Evolutionary conservation across 1,284 basidiomycete genomes (phyloP), one percentile per base, ranked within the genome.

Genomic region (Porphyrellus sp.): DNA sequence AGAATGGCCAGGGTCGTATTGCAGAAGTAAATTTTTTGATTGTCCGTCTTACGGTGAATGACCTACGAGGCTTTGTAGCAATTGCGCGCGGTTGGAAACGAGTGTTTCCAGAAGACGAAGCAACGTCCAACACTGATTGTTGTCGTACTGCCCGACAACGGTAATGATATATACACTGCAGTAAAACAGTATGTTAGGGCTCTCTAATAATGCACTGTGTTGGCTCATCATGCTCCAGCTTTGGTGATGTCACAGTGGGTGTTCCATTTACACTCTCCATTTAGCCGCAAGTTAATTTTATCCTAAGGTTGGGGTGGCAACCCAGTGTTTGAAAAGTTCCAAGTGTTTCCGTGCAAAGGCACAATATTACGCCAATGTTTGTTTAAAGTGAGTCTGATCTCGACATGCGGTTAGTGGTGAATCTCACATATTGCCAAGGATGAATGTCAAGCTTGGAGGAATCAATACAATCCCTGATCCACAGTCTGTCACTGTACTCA

Each of bases 361-460:
- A 0, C 88, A 90, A 58, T 91, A 90, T 62, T 91, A 76, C 53
- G 85, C 88, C 0, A 91, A 91, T 57, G 83, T 91, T 6, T 82
- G 79, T 57, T 67, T 91, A n/a, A 91, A 91, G 89, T 89, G 51
- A 62, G 78, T 28, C 16, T 31, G 20, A 40, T 45, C 30, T 49
- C 42, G n/a, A 46, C 20, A 16, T 38, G 15, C 6, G 24, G 18
- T 33, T 12, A 20, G 20, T 37, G 20, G 9, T 6, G 23, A 37
- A 42, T 47, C 50, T 54, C 35, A 63, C 4, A 33, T n/a, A n/a
- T 9, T 11, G 2, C 40, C 8, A 59, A 91, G 88, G 65, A 77
- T 91, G 59, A 91, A 91, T 60, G 87, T 87, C 21, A 91, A 91
- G 66, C 74, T 91, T 0, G 89, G 88, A 18, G 88, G 89, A 0